Evolutionary conservation across 2,329 filamentous ascomycete genomes (phyloP), one percentile per base, ranked within the genome.

Genomic region (Epichloe gansuensis): DNA sequence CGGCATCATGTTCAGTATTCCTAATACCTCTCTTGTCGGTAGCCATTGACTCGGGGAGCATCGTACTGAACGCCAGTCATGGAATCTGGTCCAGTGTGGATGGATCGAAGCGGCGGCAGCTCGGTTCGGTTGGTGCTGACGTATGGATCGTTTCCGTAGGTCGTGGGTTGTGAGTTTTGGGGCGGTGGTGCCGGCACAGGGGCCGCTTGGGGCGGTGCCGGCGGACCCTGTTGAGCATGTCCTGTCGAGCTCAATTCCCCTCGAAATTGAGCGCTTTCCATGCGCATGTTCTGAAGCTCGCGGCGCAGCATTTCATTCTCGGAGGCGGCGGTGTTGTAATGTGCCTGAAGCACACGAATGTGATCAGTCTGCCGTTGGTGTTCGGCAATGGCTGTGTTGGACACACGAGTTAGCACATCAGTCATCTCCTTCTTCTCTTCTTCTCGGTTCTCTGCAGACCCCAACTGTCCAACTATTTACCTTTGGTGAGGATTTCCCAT

Each of bases 401-500:
- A 12, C 44, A 46, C 44, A 47, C 44, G 13, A 21, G 39, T 46
- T 17, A 45, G 31, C 13, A 43, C 25, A 43, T 44, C 13, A 25
- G 41, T 9, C 17, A 39, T 38, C 21, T n/a, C 9, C 5, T 7
- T 12, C 15, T n/a, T 17, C 23, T 17, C 8, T 4, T n/a, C 38
- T 11, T 11, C 13, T 13, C n/a, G 5, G 4, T 34, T 35, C 25
- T 35, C 13, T n/a, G 9, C 21, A 21, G 12, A 15, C 41, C 15
- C 38, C 13, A 25, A 28, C 38, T 3, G 9, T 5, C 12, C 5
- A 7, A 8, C 5, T n/a, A 15, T 76, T 56, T 71, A 91, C 88
- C 86, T 74, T 91, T 91, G 3, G 86, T 90, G 15, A 94, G 65
- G 48, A 91, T 90, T 61, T 94, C 88, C 88, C 88, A 94, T 61